Conservation (phyloP, 768 basidiomycete genomes). For the Leccinum aurantiacum region DNA sequence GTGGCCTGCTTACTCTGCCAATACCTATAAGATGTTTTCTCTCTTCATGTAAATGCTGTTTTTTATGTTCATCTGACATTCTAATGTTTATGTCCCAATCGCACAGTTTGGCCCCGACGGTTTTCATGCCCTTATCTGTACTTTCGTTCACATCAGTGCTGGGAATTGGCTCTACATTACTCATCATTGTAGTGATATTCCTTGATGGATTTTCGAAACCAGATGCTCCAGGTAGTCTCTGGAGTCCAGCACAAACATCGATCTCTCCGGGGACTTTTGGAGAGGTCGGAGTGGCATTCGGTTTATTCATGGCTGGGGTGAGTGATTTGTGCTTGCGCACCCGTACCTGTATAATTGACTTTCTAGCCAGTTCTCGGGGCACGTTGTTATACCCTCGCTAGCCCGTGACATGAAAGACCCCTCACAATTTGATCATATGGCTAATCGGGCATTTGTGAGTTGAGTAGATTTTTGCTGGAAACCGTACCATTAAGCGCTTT, state of each 20-base stretch:
- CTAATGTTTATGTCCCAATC: conserved; percentile 4
- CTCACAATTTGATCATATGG: conserved; percentile 74
- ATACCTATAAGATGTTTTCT: conserved; percentile 75
- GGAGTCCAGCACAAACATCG: conserved; percentile 69
- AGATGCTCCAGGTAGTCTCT: conserved; percentile 77
- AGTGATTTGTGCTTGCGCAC: conserved; percentile 21
- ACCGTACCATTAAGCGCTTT: neutral
- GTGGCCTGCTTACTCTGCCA: conserved; percentile 62
- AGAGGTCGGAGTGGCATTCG: conserved; percentile 78
- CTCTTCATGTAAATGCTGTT: conserved; percentile 57
- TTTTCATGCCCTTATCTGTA: conserved; percentile 81
- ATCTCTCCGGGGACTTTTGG: conserved; percentile 49
- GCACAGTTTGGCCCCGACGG: conserved; percentile 73
- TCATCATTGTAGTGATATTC: conserved; percentile 75
- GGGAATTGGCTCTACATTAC: conserved; percentile 75
- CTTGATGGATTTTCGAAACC: conserved; percentile 77
- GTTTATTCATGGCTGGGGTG: conserved; percentile 91
- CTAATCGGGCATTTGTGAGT: conserved; percentile 83
- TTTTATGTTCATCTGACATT: neutral
- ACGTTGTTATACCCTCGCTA: conserved; percentile 88
- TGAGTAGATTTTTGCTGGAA: neutral
- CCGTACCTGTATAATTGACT: neutral
- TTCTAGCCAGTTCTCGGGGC: conserved; percentile 72
- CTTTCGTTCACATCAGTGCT: conserved; percentile 88
- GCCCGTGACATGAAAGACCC: conserved; percentile 90